A percentile compares a stretch with the other conserved stretches of the same genome.
Evolutionary conservation across 306 rosid species (phyloP).

Genomic region (Oemleria cerasiformis): DNA sequence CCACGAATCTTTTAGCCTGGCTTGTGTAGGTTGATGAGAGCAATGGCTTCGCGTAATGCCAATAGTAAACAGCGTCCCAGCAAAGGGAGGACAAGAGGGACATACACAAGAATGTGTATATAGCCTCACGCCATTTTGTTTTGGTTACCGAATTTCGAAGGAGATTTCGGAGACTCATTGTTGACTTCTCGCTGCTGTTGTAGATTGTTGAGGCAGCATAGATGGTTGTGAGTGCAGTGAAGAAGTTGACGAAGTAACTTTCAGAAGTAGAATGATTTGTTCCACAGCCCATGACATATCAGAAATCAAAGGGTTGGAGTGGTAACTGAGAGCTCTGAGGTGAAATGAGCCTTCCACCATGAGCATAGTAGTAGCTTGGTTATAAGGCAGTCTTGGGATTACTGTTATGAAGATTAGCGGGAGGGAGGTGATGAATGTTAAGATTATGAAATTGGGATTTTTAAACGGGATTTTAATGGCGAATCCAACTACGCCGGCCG

Average conservation of each 20-base stretch:
- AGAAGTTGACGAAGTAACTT: not conserved
- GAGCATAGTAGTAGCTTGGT: not conserved
- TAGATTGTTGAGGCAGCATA: not conserved
- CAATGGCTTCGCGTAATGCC: not conserved
- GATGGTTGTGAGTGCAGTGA: not conserved
- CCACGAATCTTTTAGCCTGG: not conserved
- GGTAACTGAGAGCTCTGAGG: too few species aligned
- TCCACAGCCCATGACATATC: not conserved
- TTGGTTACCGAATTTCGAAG: not conserved
- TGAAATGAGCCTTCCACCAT: not conserved
- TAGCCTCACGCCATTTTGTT: not conserved
- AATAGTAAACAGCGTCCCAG: not conserved
- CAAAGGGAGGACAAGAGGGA: not conserved
- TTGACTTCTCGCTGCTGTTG: not conserved
- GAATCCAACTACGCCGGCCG: not conserved
- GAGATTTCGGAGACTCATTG: not conserved
- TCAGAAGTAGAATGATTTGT: not conserved
- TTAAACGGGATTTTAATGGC: conserved; percentile 1
- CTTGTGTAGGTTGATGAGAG: not conserved
- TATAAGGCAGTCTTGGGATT: not conserved
- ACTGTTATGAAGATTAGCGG: not conserved
- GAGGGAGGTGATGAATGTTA: not conserved
- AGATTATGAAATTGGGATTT: conserved; percentile 5
- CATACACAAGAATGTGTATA: not conserved
- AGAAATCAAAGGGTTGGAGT: not conserved